Evolutionary conservation across 2,329 filamentous ascomycete genomes (phyloP).

Genomic region (Pseudogymnoascus sp.): DNA sequence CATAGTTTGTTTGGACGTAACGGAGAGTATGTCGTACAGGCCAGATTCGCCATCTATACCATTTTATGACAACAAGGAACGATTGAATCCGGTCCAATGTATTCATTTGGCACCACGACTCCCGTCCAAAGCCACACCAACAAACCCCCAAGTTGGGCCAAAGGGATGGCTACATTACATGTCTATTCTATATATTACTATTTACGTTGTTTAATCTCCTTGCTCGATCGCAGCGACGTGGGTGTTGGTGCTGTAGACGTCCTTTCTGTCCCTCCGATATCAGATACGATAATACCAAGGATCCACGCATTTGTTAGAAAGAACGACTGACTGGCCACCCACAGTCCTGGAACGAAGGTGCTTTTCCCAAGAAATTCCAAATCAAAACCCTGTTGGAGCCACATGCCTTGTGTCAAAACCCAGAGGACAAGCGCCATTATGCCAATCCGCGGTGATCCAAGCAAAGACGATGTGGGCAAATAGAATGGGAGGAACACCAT

Average conservation of each 20-base stretch:
- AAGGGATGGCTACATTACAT: not conserved
- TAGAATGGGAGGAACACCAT: slow-evolving; percentile 89
- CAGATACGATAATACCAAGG: slow-evolving; percentile 67
- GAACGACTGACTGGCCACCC: slow-evolving; percentile 65
- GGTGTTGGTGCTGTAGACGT: not conserved
- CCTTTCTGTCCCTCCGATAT: slow-evolving; percentile 35
- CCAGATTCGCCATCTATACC: no score
- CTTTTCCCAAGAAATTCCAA: slow-evolving; percentile 75
- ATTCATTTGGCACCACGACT: not conserved
- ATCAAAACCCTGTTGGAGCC: slow-evolving; percentile 66
- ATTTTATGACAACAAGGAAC: no score
- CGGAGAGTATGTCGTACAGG: no score
- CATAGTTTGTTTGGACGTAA: no score
- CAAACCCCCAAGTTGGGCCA: not conserved
- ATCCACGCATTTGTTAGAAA: slow-evolving; percentile 86
- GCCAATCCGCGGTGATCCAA: slow-evolving; percentile 53
- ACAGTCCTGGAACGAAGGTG: slow-evolving; percentile 80
- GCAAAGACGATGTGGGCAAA: slow-evolving; percentile 68
- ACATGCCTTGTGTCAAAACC: slow-evolving; percentile 65
- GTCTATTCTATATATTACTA: not conserved
- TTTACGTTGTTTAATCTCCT: not conserved
- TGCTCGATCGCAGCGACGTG: not conserved
- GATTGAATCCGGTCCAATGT: no score
- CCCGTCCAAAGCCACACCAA: not conserved
- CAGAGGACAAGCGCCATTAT: slow-evolving; percentile 59